Evolutionary conservation across 169 alveolate genomes (phyloP).

Genomic region (Perkinsus chesapeaki): DNA sequence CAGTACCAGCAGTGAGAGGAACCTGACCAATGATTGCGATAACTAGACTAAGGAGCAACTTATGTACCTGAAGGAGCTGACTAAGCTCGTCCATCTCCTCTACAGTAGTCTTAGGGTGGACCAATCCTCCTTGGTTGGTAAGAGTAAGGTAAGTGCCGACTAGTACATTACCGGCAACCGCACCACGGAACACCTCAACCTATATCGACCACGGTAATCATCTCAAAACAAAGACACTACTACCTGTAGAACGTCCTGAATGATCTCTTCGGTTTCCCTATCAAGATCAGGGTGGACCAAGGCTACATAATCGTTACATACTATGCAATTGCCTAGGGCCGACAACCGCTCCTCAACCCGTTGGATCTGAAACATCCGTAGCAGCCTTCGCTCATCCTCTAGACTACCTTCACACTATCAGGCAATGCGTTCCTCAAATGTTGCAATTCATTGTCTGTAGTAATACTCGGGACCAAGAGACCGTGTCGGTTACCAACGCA

Average conservation of each 20-base stretch:
- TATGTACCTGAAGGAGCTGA: conserved; percentile 79
- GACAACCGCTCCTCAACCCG: conserved; percentile 96
- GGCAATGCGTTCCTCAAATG: conserved; percentile 93
- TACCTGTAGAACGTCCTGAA: conserved; percentile 79
- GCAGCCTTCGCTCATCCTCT: conserved; percentile 41
- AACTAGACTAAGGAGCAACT: background rate
- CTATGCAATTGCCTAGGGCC: conserved; percentile 96
- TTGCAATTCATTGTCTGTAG: conserved; percentile 93
- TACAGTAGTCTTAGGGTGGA: conserved; percentile 91
- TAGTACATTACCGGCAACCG: conserved; percentile 96
- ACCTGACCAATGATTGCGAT: conserved; percentile 12
- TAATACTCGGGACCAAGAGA: conserved; percentile 89
- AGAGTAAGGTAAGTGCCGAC: conserved; percentile 95
- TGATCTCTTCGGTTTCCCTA: conserved; percentile 95
- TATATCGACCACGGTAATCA: conserved; percentile 38
- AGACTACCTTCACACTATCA: conserved; percentile 46
- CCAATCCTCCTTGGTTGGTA: conserved; percentile 93
- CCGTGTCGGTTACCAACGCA: conserved; percentile 95
- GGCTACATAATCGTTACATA: conserved; percentile 96
- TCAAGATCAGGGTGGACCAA: conserved; percentile 96
- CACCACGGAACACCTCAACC: conserved; percentile 96
- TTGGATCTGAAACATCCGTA: conserved; percentile 52
- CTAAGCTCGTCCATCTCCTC: conserved; percentile 96
- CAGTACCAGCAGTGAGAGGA: conserved; percentile 98
- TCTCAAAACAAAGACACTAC: background rate